Percentiles rank a stretch among this genome's conserved stretches.
phyloP scores from a whole-genome alignment of 179 eudicot genomes.

The Sideroxylon spinosum region DNA sequence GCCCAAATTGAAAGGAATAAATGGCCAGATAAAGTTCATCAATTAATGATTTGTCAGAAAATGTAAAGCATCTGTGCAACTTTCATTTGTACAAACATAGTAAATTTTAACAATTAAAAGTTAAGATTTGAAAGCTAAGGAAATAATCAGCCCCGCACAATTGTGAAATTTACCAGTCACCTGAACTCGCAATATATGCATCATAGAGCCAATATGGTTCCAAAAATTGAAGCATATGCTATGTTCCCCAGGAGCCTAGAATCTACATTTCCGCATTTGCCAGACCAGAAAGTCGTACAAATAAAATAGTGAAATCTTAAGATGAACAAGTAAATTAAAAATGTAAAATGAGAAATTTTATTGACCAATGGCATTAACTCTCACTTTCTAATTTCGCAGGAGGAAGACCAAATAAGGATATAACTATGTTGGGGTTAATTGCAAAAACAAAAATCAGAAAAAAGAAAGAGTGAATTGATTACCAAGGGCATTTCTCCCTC shows the following conservation, averaged over 20 bases:
- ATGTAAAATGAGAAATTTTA: background rate
- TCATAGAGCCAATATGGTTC: conserved; percentile 3
- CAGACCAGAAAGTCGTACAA: conserved; percentile 4
- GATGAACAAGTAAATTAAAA: background rate
- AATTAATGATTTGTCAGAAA: background rate
- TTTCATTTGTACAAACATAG: background rate
- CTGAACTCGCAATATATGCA: conserved; percentile 10
- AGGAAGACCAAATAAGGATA: background rate
- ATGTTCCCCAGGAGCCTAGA: background rate
- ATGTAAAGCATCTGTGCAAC: background rate
- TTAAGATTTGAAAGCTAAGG: background rate
- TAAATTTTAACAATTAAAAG: conserved; percentile 5
- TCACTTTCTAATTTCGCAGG: background rate
- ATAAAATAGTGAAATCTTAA: background rate
- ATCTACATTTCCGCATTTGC: background rate
- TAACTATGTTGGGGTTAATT: background rate
- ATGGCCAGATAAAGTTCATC: background rate
- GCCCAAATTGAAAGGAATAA: conserved; percentile 10
- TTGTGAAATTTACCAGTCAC: conserved; percentile 3
- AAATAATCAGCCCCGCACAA: background rate
- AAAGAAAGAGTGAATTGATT: conserved; percentile 13
- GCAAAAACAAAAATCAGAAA: conserved; percentile 1
- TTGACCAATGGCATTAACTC: conserved; percentile 3
- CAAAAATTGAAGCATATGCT: background rate
- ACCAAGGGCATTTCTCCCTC: conserved; percentile 92